Evolutionary conservation across 768 basidiomycete genomes (phyloP).

Genomic region (Terana coerulea): DNA sequence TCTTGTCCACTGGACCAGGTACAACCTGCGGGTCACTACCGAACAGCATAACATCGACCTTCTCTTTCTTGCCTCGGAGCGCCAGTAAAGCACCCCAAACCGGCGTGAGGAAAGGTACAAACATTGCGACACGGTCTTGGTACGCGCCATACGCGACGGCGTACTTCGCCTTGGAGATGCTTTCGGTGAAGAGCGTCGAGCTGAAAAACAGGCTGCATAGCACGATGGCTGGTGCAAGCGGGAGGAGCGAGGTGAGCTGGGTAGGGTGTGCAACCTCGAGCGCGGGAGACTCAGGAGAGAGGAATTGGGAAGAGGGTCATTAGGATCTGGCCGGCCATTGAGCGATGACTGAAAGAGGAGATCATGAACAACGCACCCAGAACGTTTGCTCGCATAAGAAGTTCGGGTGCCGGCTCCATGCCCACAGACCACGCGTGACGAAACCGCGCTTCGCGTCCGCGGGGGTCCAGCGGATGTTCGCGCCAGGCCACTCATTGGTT

Average conservation of each 20-base stretch:
- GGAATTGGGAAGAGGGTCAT: constrained; percentile 64
- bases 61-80: constrained; percentile 33
- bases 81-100: constrained; percentile 40
- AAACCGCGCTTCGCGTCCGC: constrained; percentile 79
- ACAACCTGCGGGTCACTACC: constrained; percentile 35
- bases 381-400: constrained; percentile 87
- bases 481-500: constrained; percentile 58
- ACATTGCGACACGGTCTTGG: constrained; percentile 78
- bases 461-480: constrained; percentile 62
- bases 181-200: constrained; percentile 79
- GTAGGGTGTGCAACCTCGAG: constrained; percentile 17
- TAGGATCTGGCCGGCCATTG: too few species aligned
- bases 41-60: constrained; percentile 41
- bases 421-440: constrained; percentile 80
- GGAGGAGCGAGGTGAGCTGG: constrained; percentile 27
- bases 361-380: constrained; percentile 54
- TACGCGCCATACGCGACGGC: constrained; percentile 67
- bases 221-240: constrained; percentile 52
- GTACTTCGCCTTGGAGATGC: constrained; percentile 74
- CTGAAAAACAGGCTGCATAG: constrained; percentile 71
- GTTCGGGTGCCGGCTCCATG: constrained; percentile 88
- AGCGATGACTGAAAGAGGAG: background rate
- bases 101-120: constrained; percentile 46
- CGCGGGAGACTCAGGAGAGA: constrained; percentile 35
- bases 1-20: too few species aligned